Conservation (phyloP, 2,329 filamentous ascomycete genomes). For the Allantophomopsis lycopodina region DNA sequence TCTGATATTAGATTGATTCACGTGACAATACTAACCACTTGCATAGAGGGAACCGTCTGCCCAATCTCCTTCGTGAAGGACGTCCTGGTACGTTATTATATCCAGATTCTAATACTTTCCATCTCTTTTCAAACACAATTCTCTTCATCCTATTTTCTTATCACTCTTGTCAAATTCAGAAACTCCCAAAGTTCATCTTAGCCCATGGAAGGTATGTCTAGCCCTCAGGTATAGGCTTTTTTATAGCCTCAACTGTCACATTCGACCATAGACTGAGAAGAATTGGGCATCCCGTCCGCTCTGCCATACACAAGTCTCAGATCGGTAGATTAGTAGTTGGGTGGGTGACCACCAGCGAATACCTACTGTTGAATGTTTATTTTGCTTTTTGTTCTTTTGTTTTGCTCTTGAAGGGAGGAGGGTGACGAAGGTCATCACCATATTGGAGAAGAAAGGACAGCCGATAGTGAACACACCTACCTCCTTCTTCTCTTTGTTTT, state of each 20-base stretch:
- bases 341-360: conserved; percentile 1
- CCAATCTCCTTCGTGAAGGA: conserved; percentile 78
- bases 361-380: conserved; percentile 1
- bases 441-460: too few species aligned
- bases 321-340: conserved; percentile 2
- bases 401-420: too few species aligned
- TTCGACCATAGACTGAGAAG: neutral
- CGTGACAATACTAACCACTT: conserved; percentile 6
- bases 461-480: too few species aligned
- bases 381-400: neutral
- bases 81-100: conserved; percentile 50
- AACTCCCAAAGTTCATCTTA: too few species aligned
- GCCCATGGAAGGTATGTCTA: too few species aligned
- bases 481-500: too few species aligned
- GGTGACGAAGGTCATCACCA: too few species aligned
- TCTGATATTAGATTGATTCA: neutral
- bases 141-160: conserved; percentile 6
- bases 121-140: neutral
- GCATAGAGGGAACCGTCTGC: conserved; percentile 65
- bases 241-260: neutral
- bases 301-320: neutral
- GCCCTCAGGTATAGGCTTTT: too few species aligned
- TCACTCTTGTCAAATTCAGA: too few species aligned
- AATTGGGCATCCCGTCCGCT: neutral
- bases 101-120: too few species aligned